Evolutionary conservation across 129 eudicot species (phyloP), one percentile per base, ranked within the genome.

Genomic region (Glebionis coronaria): DNA sequence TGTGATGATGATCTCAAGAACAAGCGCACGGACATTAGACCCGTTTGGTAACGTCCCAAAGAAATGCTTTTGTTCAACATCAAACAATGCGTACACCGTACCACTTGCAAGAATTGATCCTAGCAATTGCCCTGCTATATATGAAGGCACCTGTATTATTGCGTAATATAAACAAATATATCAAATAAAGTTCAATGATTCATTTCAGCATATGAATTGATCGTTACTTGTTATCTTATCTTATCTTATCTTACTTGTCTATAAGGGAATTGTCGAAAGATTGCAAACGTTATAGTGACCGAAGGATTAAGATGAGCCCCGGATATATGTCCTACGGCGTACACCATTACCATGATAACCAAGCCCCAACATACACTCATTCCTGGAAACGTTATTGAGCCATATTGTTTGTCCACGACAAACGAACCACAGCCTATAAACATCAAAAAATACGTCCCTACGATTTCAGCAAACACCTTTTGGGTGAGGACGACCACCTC

Each of bases 101-200:
- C 62, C 83, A 40, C 95, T 87, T 16, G 85, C 90, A 6, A 87
- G 79, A 55, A 77, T 68, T 8, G 90, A 81, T 35, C 90, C 95
- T 56, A 82, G 13, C n/a, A 87, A 1, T 42, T 87, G 95, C 8
- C 80, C 90, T 21, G 54, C 3, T 44, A 87, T 79, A 62, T 76
- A 87, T 4, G 79, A 11, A 11, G 95, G 95, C 15, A 87, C 90
- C 90, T 87, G 64, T 54, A 50, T 15, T 44, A 12, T 19, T 12
- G 31, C 19, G 29, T 9, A 21, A 18, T 13, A 49, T 11, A 12
- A 38, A 52, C 42, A 54, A 7, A 69, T 50, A 49, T 7, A 46
- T 13, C 38, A 44, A 69, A n/a, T 12, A 13, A 19, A 15, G 10
- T 1, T 6, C 4, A 28, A 3, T 54, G 20, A 44, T 63, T 44